A percentile compares a stretch with the other conserved stretches of the same genome.
Conservation (phyloP, 2,329 filamentous ascomycete genomes). For the Aspergillaceae sp. region DNA sequence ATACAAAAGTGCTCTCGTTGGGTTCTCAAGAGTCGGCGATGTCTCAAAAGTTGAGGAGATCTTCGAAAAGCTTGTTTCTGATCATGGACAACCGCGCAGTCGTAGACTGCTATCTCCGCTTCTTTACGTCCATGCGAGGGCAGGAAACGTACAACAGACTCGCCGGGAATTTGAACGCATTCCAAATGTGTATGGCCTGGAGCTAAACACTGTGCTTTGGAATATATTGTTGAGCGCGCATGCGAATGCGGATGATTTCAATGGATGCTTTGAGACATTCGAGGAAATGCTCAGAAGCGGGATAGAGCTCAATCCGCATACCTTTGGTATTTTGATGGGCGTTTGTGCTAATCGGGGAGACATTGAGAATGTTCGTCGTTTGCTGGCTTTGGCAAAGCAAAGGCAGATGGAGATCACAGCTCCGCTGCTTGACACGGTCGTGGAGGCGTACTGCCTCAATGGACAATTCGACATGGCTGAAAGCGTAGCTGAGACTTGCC, state of each 20-base stretch:
- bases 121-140: conserved; percentile 62
- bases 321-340: conserved; percentile 65
- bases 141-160: conserved; percentile 55
- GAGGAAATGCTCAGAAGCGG: conserved; percentile 46
- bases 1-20: conserved; percentile 31
- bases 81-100: conserved; percentile 28
- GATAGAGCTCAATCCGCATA: conserved; percentile 51
- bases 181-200: conserved; percentile 44
- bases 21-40: conserved; percentile 42
- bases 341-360: conserved; percentile 66
- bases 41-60: conserved; percentile 35
- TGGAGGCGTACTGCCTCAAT: conserved; percentile 59
- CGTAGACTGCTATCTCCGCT: conserved; percentile 43
- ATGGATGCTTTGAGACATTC: conserved; percentile 58
- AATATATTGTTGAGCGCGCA: conserved; percentile 70
- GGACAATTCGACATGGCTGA: conserved; percentile 49
- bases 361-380: conserved; percentile 55
- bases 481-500: conserved; percentile 49
- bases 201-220: conserved; percentile 57
- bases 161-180: conserved; percentile 57
- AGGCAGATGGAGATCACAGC: conserved; percentile 43
- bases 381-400: conserved; percentile 57
- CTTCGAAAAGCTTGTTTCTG: conserved; percentile 35
- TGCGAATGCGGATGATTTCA: conserved; percentile 56
- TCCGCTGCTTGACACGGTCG: conserved; percentile 55